Conservation (phyloP, 345 rosid genomes). For the Aegle marmelos region DNA sequence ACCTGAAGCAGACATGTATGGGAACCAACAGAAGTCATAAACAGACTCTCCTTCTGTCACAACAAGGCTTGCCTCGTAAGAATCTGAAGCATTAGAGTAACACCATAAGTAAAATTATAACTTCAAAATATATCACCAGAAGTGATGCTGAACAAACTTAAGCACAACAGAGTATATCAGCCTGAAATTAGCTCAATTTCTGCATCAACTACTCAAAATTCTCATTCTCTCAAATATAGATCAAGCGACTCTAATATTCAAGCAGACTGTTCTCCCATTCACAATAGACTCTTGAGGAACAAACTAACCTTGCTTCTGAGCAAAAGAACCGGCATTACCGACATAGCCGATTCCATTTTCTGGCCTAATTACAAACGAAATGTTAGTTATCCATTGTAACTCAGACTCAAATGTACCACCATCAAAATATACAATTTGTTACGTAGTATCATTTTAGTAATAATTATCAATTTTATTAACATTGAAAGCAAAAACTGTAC, state of each 20-base stretch:
- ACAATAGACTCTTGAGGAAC: background rate
- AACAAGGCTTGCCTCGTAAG: slow-evolving; percentile 59
- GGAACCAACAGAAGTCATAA: slow-evolving; percentile 96
- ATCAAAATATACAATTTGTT: background rate
- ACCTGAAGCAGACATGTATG: slow-evolving; percentile 91
- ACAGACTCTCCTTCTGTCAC: slow-evolving; percentile 88
- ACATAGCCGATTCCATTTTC: slow-evolving; percentile 30
- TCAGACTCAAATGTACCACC: background rate
- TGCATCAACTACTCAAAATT: background rate
- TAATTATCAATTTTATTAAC: background rate
- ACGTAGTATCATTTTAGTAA: background rate
- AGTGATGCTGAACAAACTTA: background rate
- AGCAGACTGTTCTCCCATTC: background rate
- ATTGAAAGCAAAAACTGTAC: background rate
- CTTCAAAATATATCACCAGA: background rate
- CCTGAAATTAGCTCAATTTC: background rate
- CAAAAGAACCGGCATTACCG: slow-evolving; percentile 21
- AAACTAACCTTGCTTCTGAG: slow-evolving; percentile 40
- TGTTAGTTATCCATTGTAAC: background rate
- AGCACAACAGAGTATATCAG: background rate
- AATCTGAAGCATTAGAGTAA: slow-evolving; percentile 50
- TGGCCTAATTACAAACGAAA: slow-evolving; percentile 38
- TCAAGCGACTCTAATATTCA: background rate
- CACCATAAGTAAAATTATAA: background rate
- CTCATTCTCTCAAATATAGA: background rate